Percentiles rank a stretch among this genome's conserved stretches.
These are phyloP conservation scores for Peronospora destructor DNA, from an alignment of 352 stramenopile species.

Conservation along the genomic window DNA sequence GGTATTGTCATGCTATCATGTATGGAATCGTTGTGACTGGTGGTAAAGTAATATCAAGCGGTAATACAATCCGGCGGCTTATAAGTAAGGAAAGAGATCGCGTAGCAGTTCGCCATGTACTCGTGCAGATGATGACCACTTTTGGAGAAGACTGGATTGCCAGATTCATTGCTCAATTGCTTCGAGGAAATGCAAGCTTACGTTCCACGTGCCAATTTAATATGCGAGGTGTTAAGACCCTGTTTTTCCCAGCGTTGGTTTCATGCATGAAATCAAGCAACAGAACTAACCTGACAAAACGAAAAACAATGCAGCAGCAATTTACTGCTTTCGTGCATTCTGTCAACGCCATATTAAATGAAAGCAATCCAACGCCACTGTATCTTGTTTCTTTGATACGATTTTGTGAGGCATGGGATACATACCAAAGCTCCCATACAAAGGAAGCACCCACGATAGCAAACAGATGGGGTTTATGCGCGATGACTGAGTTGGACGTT, in stretches of 20 bases:
- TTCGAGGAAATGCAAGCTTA: slow-evolving; percentile 19
- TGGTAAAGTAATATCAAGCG: slow-evolving; percentile 36
- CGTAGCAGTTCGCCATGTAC: slow-evolving; percentile 10
- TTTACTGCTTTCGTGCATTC: slow-evolving; percentile 18
- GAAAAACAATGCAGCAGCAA: slow-evolving; percentile 17
- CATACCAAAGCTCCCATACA: slow-evolving; percentile 27
- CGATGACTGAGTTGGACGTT: slow-evolving; percentile 30
- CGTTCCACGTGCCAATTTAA: neutral
- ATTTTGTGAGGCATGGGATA: slow-evolving; percentile 34
- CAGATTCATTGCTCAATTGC: slow-evolving; percentile 15
- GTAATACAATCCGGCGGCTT: slow-evolving; percentile 14
- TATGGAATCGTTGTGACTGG: slow-evolving; percentile 21
- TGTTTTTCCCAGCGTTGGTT: slow-evolving; percentile 37
- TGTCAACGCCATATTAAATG: slow-evolving; percentile 20
- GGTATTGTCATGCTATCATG: slow-evolving; percentile 25
- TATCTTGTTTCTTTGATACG: slow-evolving; percentile 30
- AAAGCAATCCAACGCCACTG: slow-evolving; percentile 14
- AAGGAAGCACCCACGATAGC: slow-evolving; percentile 17
- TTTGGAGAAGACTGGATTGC: slow-evolving; percentile 24
- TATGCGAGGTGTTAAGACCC: slow-evolving; percentile 21
- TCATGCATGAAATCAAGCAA: slow-evolving; percentile 19
- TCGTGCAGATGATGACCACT: slow-evolving; percentile 22
- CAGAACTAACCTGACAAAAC: slow-evolving; percentile 7
- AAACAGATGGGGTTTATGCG: slow-evolving; percentile 26
- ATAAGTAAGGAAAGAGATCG: slow-evolving; percentile 20